Conservation (phyloP, 2,329 filamentous ascomycete genomes). For the Fusarium nisikadoi region DNA sequence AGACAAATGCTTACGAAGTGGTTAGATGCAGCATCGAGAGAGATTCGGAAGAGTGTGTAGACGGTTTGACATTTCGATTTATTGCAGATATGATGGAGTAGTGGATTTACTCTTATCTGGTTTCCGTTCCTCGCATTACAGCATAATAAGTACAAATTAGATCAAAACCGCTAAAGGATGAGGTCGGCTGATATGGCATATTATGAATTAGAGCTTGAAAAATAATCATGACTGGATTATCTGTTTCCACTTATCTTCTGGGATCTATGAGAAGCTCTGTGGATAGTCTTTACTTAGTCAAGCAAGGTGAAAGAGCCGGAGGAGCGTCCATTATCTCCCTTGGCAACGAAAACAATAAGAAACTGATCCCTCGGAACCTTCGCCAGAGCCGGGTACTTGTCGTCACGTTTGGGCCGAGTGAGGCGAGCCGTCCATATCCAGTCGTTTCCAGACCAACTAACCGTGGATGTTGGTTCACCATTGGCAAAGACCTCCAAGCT, state of each 20-base stretch:
- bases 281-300: fast-evolving
- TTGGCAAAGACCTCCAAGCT: background rate
- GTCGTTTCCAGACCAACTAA: background rate
- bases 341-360: background rate
- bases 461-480: background rate
- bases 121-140: too few relatives aligned
- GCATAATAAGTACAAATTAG: fast-evolving
- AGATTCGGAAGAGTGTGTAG: fast-evolving
- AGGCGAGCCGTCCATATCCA: background rate
- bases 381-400: background rate
- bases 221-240: too few relatives aligned
- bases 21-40: constrained; percentile 3
- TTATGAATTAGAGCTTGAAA: too few relatives aligned
- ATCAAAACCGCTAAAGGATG: too few relatives aligned
- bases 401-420: background rate
- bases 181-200: too few relatives aligned
- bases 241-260: too few relatives aligned
- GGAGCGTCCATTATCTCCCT: background rate
- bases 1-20: constrained; percentile 7
- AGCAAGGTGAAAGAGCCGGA: background rate
- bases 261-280: too few relatives aligned
- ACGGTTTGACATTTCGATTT: constrained; percentile 13
- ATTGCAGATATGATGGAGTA: background rate
- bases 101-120: fast-evolving
- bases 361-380: constrained; percentile 1